A percentile compares a stretch with the other conserved stretches of the same genome.
phyloP scores from a whole-genome alignment of 2,329 filamentous ascomycete genomes.

The Pezicula carpinea region DNA sequence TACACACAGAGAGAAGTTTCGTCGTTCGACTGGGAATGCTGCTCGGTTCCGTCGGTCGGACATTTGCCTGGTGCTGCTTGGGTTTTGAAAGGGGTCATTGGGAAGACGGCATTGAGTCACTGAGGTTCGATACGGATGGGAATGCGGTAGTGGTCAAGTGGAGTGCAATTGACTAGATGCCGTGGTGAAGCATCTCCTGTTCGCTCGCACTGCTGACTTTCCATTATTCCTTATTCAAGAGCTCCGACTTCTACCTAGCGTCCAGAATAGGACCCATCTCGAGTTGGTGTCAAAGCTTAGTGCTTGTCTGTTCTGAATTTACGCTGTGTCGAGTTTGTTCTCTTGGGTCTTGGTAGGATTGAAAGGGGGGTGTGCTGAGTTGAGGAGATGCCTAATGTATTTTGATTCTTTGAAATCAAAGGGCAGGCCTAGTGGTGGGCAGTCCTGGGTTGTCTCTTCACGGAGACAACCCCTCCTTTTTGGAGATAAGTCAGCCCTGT shows the following conservation, averaged over 20 bases:
- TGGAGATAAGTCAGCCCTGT: conserved; percentile 28
- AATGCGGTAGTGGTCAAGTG: conserved; percentile 3
- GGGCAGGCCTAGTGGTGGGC: conserved; percentile 26
- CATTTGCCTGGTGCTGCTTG: conserved; percentile 17
- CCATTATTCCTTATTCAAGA: conserved; percentile 4
- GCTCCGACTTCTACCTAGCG: conserved; percentile 14
- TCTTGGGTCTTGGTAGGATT: conserved; percentile 6
- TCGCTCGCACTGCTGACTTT: conserved; percentile 16
- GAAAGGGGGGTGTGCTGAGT: conserved; percentile 14
- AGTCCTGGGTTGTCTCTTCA: conserved; percentile 27
- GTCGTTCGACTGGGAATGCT: conserved; percentile 21
- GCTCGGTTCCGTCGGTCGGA: conserved; percentile 12
- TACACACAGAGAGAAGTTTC: conserved; percentile 67
- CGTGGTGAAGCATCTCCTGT: conserved; percentile 16
- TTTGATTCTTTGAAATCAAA: conserved; percentile 2
- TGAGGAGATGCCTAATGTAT: conserved; percentile 8
- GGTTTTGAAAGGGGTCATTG: conserved; percentile 12
- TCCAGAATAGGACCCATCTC: conserved; percentile 70
- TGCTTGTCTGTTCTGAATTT: conserved; percentile 61
- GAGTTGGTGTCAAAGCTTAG: conserved; percentile 92
- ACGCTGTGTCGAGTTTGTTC: conserved; percentile 12
- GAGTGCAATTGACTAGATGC: conserved; percentile 19
- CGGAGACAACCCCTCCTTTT: conserved; percentile 25
- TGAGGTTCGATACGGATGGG: conserved; percentile 12
- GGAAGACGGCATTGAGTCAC: conserved; percentile 11